These are phyloP conservation scores for Penicillium maclennaniae DNA, from an alignment of 495 filamentous ascomycete genomes.

Conservation along the genomic window DNA sequence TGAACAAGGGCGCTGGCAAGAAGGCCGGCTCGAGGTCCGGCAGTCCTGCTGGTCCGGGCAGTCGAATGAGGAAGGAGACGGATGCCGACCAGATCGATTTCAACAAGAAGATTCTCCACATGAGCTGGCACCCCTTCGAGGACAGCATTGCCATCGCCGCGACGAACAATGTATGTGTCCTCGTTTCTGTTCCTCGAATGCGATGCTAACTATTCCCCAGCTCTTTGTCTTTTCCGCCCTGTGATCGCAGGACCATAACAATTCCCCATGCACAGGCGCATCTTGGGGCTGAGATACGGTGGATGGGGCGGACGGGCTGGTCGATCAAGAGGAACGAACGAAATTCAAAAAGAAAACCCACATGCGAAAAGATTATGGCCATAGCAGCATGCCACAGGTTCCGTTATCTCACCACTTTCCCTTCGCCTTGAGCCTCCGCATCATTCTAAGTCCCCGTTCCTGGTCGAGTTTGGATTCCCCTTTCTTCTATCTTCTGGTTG, in stretches of 20 bases:
- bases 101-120: slow-evolving; percentile 99
- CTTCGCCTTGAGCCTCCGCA: slow-evolving; percentile 2
- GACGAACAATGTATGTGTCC: slow-evolving; percentile 88
- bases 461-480: slow-evolving; percentile 6
- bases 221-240: slow-evolving; percentile 99
- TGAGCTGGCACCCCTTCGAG: slow-evolving; percentile 99
- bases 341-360: slow-evolving; percentile 11
- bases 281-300: slow-evolving; percentile 20
- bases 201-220: slow-evolving; percentile 27
- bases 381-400: slow-evolving; percentile 27
- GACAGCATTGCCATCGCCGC: slow-evolving; percentile 99
- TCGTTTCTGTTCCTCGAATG: neutral
- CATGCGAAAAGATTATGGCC: slow-evolving; percentile 17
- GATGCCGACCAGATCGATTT: slow-evolving; percentile 99
- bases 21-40: slow-evolving; percentile 78
- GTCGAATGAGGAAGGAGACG: slow-evolving; percentile 97
- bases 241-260: slow-evolving; percentile 46
- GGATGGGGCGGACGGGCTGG: slow-evolving; percentile 17
- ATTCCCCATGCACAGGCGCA: slow-evolving; percentile 28
- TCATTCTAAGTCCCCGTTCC: neutral
- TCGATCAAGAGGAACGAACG: slow-evolving; percentile 13
- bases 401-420: slow-evolving; percentile 24
- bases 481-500: slow-evolving; percentile 5
- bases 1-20: slow-evolving; percentile 83
- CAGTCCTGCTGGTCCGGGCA: slow-evolving; percentile 86